A percentile compares a stretch with the other conserved stretches of the same genome.
These are phyloP conservation scores for Stagonosporopsis chrysanthemi DNA, from an alignment of 2,329 filamentous ascomycete species.

Conservation along the genomic window DNA sequence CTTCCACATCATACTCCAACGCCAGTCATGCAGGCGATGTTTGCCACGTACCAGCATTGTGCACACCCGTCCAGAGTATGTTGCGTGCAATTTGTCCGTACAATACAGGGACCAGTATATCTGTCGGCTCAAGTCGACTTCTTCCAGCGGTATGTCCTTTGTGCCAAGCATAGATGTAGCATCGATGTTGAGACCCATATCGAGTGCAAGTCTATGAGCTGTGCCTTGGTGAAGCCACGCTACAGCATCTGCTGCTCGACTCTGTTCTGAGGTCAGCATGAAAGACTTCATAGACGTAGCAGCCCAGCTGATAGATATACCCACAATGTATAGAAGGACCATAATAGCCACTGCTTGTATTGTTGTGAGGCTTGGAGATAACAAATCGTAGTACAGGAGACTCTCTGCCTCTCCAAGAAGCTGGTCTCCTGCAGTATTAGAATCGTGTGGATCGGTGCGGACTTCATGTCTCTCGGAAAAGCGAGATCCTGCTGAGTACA, in stretches of 20 bases:
- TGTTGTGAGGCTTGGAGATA: slow-evolving; percentile 46
- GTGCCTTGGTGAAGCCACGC: slow-evolving; percentile 7
- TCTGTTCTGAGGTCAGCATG: not conserved
- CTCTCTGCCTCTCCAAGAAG: slow-evolving; percentile 6
- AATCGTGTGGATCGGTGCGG: not conserved
- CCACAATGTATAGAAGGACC: slow-evolving; percentile 29
- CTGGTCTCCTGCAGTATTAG: not conserved
- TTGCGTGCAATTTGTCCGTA: slow-evolving; percentile 47
- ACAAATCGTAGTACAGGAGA: slow-evolving; percentile 11
- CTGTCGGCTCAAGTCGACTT: slow-evolving; percentile 45
- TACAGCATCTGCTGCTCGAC: not conserved
- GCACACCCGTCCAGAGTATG: slow-evolving; percentile 49
- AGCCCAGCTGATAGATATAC: slow-evolving; percentile 18
- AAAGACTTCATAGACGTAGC: not conserved
- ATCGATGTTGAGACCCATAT: slow-evolving; percentile 52
- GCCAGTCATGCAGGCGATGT: not conserved
- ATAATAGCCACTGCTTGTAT: slow-evolving; percentile 49
- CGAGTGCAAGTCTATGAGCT: slow-evolving; percentile 47
- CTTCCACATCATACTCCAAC: not conserved
- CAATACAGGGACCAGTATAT: slow-evolving; percentile 51
- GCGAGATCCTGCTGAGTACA: slow-evolving; percentile 5
- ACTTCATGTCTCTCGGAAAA: not conserved
- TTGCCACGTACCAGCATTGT: slow-evolving; percentile 43
- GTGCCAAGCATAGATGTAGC: slow-evolving; percentile 36
- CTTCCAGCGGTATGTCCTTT: slow-evolving; percentile 29